phyloP scores from a whole-genome alignment of 345 rosid genomes.

The Lenwebbia sp. region DNA sequence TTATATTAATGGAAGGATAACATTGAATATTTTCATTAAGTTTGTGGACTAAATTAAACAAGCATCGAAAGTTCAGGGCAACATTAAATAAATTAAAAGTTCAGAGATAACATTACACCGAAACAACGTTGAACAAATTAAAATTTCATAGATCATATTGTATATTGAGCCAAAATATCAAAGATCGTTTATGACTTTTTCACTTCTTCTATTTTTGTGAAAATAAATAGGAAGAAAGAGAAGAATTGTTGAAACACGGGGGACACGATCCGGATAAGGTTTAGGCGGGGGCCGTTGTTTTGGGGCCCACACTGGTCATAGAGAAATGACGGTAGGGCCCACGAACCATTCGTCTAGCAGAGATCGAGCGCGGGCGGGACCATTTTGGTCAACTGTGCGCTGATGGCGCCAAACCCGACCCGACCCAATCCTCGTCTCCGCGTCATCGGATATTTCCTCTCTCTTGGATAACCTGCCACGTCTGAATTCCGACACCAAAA shows the following conservation, averaged over 20 bases:
- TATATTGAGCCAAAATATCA: neutral
- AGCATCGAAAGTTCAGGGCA: too few species aligned
- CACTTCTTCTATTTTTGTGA: neutral
- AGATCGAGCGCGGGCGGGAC: neutral
- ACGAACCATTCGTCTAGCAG: neutral
- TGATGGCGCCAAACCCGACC: neutral
- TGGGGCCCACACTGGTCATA: neutral
- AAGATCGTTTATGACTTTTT: neutral
- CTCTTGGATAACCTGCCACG: neutral
- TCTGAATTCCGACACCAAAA: neutral
- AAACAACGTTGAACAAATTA: neutral
- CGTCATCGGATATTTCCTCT: neutral
- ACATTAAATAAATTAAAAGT: neutral
- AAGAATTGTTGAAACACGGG: neutral
- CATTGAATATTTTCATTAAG: too few species aligned
- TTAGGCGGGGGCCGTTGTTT: neutral
- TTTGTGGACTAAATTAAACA: neutral
- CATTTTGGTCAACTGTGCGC: neutral
- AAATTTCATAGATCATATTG: accelerated
- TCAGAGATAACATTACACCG: accelerated
- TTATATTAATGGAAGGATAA: neutral
- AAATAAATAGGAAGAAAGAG: neutral
- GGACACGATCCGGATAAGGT: neutral
- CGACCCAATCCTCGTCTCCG: neutral
- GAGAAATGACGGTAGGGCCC: neutral